Percentiles rank a stretch among this genome's conserved stretches.
Conservation (phyloP, 805 yeast genomes). For the Cyberlindnera misumaiensis region DNA sequence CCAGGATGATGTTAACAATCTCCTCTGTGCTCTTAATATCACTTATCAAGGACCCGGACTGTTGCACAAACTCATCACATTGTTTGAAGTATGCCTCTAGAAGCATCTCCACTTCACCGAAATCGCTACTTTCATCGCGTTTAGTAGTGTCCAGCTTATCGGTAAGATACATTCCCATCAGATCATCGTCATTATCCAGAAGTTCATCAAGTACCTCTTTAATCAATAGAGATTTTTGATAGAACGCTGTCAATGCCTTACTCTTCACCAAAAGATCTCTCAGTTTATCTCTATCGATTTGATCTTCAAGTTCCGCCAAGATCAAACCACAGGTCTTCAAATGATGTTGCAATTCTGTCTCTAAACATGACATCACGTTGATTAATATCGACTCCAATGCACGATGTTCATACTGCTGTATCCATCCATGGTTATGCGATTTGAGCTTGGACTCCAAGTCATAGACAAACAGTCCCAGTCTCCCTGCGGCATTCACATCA, state of each 20-base stretch:
- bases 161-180: conserved; percentile 71
- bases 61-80: conserved; percentile 90
- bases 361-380: conserved; percentile 73
- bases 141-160: conserved; percentile 24
- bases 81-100: conserved; percentile 86
- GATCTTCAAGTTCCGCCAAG: conserved; percentile 65
- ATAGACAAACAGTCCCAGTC: conserved; percentile 72
- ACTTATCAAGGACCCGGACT: conserved; percentile 71
- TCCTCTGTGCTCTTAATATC: conserved; percentile 91
- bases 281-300: conserved; percentile 68
- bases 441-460: conserved; percentile 74
- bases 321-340: conserved; percentile 53
- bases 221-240: conserved; percentile 69
- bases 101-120: conserved; percentile 79
- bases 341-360: conserved; percentile 63
- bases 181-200: conserved; percentile 80
- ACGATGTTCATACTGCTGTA: conserved; percentile 66
- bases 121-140: conserved; percentile 27
- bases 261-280: conserved; percentile 69
- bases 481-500: conserved; percentile 50
- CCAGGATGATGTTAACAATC: conserved; percentile 83
- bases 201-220: conserved; percentile 79
- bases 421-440: conserved; percentile 26
- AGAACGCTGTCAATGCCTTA: conserved; percentile 62
- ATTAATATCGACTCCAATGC: conserved; percentile 80